Evolutionary conservation across 805 yeast species (phyloP).

Genomic region (Komagataella kurtzmanii): DNA sequence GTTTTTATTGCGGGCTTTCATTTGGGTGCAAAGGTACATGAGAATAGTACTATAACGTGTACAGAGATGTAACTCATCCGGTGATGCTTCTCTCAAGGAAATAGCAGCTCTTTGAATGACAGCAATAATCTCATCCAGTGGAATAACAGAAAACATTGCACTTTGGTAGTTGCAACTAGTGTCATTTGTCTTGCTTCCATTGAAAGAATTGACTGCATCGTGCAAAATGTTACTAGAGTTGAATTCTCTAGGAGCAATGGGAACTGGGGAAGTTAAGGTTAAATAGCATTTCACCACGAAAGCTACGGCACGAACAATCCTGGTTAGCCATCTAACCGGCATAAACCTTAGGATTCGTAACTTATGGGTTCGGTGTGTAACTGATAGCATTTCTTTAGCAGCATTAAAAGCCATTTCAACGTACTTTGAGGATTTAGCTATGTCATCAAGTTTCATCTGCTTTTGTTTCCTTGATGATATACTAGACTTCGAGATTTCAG

Average conservation of each 20-base stretch:
- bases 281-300: constrained; percentile 78
- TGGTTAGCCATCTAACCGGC: constrained; percentile 88
- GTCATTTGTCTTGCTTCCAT: neutral
- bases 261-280: constrained; percentile 31
- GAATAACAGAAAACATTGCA: constrained; percentile 36
- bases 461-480: constrained; percentile 7
- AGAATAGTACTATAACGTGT: constrained; percentile 67
- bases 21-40: constrained; percentile 64
- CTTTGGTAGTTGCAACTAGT: constrained; percentile 17
- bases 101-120: constrained; percentile 62
- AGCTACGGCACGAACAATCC: constrained; percentile 80
- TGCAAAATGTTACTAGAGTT: neutral
- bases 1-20: constrained; percentile 28
- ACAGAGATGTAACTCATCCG: constrained; percentile 80
- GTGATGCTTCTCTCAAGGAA: constrained; percentile 68
- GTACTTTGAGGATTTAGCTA: constrained; percentile 60
- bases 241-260: neutral
- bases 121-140: constrained; percentile 56
- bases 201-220: neutral
- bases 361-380: constrained; percentile 57
- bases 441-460: constrained; percentile 48
- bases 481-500: constrained; percentile 13
- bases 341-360: constrained; percentile 54
- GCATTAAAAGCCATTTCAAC: constrained; percentile 74
- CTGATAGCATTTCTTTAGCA: constrained; percentile 65